These are phyloP conservation scores for Letharia columbiana DNA, from an alignment of 495 filamentous ascomycete species.

Conservation along the genomic window DNA sequence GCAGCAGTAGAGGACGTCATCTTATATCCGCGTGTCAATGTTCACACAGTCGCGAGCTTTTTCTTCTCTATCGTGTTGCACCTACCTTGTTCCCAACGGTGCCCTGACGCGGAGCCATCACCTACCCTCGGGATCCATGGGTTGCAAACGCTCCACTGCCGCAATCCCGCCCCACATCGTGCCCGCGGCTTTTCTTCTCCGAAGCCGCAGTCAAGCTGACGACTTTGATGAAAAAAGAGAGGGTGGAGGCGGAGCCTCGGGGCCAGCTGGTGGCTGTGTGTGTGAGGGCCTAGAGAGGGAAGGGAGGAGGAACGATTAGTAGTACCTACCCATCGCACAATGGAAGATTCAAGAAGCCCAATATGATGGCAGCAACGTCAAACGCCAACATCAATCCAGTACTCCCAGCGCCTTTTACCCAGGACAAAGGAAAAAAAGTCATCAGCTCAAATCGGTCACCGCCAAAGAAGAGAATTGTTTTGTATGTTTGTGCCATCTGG, in stretches of 20 bases:
- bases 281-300: background rate
- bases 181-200: background rate
- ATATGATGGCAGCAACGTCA: background rate
- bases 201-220: conserved; percentile 5
- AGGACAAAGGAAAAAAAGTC: background rate
- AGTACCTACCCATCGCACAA: background rate
- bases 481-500: conserved; percentile 15
- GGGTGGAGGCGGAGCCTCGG: background rate
- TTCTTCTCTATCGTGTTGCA: too few relatives aligned
- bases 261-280: background rate
- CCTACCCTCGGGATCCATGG: too few relatives aligned
- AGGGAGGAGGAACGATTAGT: conserved; percentile 1
- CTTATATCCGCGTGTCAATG: too few relatives aligned
- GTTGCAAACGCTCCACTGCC: too few relatives aligned
- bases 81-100: too few relatives aligned
- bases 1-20: too few relatives aligned
- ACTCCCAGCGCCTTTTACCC: background rate
- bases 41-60: too few relatives aligned
- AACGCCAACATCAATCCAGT: background rate
- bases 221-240: conserved; percentile 3
- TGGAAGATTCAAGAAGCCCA: background rate
- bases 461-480: conserved; percentile 9
- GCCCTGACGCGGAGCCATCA: too few relatives aligned
- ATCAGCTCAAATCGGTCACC: background rate
- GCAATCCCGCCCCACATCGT: too few relatives aligned